Conservation (phyloP, 768 basidiomycete species). For the Boletus pseudopeckii region DNA sequence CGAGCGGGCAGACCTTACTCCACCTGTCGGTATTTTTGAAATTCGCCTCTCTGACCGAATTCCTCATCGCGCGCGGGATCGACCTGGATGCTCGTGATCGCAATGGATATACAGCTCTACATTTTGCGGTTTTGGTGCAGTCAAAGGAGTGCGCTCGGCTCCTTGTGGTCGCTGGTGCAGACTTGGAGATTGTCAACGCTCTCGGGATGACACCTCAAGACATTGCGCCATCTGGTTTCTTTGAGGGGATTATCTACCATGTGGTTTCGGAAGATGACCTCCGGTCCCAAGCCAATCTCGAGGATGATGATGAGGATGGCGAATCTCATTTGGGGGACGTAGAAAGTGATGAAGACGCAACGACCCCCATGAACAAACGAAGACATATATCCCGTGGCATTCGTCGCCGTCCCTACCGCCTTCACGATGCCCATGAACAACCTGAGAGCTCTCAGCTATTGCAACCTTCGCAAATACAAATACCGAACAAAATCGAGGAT, state of each 20-base stretch:
- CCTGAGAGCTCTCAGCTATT: not conserved
- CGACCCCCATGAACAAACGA: constrained; percentile 29
- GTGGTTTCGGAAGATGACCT: constrained; percentile 23
- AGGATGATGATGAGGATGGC: constrained; percentile 46
- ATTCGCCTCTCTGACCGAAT: constrained; percentile 64
- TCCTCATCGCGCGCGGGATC: constrained; percentile 67
- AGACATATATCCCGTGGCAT: constrained; percentile 33
- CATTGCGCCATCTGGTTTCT: constrained; percentile 44
- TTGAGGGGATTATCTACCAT: constrained; percentile 36
- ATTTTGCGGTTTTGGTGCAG: constrained; percentile 72
- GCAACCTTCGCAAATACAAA: constrained; percentile 2
- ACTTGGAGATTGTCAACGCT: constrained; percentile 68
- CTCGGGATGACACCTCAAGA: constrained; percentile 70
- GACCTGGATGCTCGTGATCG: constrained; percentile 83
- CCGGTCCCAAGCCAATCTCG: constrained; percentile 11
- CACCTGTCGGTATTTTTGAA: constrained; percentile 84
- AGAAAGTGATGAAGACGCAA: constrained; percentile 60
- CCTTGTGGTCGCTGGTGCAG: constrained; percentile 79
- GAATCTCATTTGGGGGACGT: constrained; percentile 69
- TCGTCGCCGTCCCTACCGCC: constrained; percentile 27
- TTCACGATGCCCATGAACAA: constrained; percentile 19
- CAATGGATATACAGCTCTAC: constrained; percentile 88
- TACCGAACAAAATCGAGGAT: constrained; percentile 6
- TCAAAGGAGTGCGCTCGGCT: constrained; percentile 61
- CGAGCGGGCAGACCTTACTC: constrained; percentile 80